Conservation (phyloP, 2,329 filamentous ascomycete genomes). For the Aspergillus ruber region DNA sequence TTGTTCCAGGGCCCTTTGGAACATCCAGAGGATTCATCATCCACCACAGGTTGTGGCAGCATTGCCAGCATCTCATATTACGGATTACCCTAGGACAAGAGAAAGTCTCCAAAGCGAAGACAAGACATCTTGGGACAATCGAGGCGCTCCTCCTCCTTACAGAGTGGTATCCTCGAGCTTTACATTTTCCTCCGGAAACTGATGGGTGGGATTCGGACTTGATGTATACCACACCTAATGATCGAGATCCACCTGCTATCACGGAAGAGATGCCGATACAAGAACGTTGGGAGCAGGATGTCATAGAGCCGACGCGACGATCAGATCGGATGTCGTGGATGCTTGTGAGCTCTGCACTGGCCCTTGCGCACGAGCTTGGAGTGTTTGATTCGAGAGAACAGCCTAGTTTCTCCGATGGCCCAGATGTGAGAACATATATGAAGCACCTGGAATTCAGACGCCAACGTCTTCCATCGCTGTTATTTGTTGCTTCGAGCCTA, state of each 20-base stretch:
- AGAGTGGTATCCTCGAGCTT: constrained; percentile 51
- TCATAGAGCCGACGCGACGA: constrained; percentile 48
- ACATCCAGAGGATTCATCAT: constrained; percentile 48
- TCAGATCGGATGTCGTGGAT: constrained; percentile 58
- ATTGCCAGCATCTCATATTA: constrained; percentile 50
- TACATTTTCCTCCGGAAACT: constrained; percentile 48
- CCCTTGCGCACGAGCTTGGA: constrained; percentile 48
- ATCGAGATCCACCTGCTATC: constrained; percentile 22
- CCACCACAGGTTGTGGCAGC: constrained; percentile 49
- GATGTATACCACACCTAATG: constrained; percentile 35
- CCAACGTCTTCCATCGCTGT: constrained; percentile 30
- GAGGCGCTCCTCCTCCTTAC: constrained; percentile 49
- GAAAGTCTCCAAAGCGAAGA: constrained; percentile 45
- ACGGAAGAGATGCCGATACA: constrained; percentile 20
- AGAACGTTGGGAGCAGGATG: constrained; percentile 47
- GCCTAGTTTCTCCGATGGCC: constrained; percentile 17
- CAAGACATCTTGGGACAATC: constrained; percentile 46
- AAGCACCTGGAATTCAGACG: constrained; percentile 27
- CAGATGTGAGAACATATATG: constrained; percentile 20
- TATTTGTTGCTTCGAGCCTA: constrained; percentile 47
- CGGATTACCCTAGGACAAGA: constrained; percentile 51
- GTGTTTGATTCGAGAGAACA: constrained; percentile 42
- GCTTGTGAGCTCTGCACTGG: constrained; percentile 49
- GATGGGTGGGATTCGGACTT: constrained; percentile 52
- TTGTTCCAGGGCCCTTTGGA: constrained; percentile 37